These are phyloP conservation scores for Pichia californica DNA, from an alignment of 805 yeast genomes.

Conservation along the genomic window DNA sequence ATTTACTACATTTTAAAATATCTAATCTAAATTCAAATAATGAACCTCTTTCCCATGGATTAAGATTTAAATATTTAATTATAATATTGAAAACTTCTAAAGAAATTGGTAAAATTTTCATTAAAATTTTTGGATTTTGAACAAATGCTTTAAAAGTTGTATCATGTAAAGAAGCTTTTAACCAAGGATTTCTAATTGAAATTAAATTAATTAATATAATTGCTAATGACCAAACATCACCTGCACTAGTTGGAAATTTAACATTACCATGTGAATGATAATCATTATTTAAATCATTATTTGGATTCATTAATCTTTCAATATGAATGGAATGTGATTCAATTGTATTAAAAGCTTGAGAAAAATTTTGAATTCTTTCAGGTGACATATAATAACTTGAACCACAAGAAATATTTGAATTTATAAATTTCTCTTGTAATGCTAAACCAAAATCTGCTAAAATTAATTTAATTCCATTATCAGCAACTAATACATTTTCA, in stretches of 20 bases:
- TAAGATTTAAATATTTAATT: conserved; percentile 34
- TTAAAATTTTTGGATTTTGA: conserved; percentile 47
- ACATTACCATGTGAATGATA: conserved; percentile 24
- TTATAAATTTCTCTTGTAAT: conserved; percentile 48
- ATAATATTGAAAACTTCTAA: conserved; percentile 51
- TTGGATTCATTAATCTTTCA: conserved; percentile 21
- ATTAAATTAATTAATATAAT: conserved; percentile 73
- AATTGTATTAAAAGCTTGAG: conserved; percentile 28
- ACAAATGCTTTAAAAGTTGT: conserved; percentile 60
- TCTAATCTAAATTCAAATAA: conserved; percentile 35
- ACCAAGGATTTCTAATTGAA: conserved; percentile 88
- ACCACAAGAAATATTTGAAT: conserved; percentile 76
- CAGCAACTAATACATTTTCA: conserved; percentile 74
- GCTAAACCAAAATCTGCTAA: conserved; percentile 91
- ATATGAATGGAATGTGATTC: conserved; percentile 28
- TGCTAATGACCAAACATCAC: conserved; percentile 86
- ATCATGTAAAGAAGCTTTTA: conserved; percentile 64
- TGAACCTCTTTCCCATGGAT: conserved; percentile 43
- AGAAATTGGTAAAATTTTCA: conserved; percentile 69
- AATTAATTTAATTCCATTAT: conserved; percentile 47
- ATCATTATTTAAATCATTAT: conserved; percentile 12
- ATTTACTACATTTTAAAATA: conserved; percentile 26
- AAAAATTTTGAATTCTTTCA: conserved; percentile 50
- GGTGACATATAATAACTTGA: conserved; percentile 92
- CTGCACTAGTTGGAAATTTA: conserved; percentile 58